Evolutionary conservation across 345 rosid species (phyloP), one percentile per base, ranked within the genome.

Genomic region (Bruguiera sexangula): DNA sequence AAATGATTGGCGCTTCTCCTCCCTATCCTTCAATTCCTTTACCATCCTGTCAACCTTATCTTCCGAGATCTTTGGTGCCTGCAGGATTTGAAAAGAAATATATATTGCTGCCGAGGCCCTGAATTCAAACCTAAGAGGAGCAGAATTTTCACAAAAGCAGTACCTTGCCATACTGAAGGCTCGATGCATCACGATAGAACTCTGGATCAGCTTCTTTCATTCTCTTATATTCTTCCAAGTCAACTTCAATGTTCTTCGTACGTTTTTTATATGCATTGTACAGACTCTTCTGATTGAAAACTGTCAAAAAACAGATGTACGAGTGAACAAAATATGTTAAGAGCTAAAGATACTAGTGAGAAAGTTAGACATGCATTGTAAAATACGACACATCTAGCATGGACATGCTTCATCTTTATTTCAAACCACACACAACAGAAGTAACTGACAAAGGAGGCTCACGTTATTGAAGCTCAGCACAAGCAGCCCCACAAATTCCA

Each of bases 171-270:
- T 93, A 91, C 63, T 87, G 92, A 65, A 93, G 92, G 80, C 98
- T 89, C 48, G 97, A 89, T 62, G 98, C 98, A 71, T 89, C 96
- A 0, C 99, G 89, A 75, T 92, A 95, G 83, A 92, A 92, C 91
- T 95, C 97, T 7, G 98, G 97, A 86, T 92, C 99, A 71, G 91
- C 85, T 86, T 91, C 98, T 85, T 91, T 95, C 94, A 90, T 89
- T 81, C 80, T 87, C 85, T 88, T 95, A 59, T 95, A 92, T 68
- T 92, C 97, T 56, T 92, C 98, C 18, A 90, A 51, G 81, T 90
- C 89, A 68, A 95, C 81, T 36, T 89, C 76, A 46, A 92, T 63
- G 67, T 92, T 95, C 83, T 87, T 85, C 2, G 98, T 84, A 64
- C 98, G 82, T 73, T 90, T 95, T 79, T 95, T 92, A 81, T 90